Conservation (phyloP, 2,329 filamentous ascomycete genomes). For the Microsporum canis region DNA sequence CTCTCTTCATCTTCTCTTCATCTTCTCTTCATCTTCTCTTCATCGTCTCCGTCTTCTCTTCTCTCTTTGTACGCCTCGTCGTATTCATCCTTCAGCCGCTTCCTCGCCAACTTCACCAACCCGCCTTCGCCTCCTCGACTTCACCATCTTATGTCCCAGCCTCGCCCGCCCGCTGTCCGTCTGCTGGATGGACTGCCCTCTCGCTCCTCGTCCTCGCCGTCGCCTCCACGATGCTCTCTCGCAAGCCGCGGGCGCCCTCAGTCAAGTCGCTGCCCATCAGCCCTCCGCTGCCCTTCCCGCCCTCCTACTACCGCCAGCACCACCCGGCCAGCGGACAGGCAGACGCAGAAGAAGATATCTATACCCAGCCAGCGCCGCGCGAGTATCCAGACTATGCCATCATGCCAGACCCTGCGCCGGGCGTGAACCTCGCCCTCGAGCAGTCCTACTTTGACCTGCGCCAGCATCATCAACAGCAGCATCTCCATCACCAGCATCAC, state of each 20-base stretch:
- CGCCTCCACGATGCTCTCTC: neutral
- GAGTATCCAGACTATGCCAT: neutral
- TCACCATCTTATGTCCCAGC: neutral
- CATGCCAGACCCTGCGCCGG: neutral
- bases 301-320: neutral
- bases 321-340: neutral
- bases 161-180: neutral
- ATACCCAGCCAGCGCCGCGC: neutral
- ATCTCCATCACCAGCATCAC: neutral
- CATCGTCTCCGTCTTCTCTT: neutral
- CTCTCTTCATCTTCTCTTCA: neutral
- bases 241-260: neutral
- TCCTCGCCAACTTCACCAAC: neutral
- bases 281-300: neutral
- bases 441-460: conserved; percentile 2
- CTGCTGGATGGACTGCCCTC: neutral
- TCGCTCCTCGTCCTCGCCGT: neutral
- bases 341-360: neutral
- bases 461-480: neutral
- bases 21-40: neutral
- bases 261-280: neutral
- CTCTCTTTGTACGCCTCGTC: neutral
- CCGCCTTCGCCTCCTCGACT: neutral
- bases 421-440: neutral
- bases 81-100: too few relatives aligned